phyloP scores from a whole-genome alignment of 2,329 filamentous ascomycete species.

The Penicillium expansum region DNA sequence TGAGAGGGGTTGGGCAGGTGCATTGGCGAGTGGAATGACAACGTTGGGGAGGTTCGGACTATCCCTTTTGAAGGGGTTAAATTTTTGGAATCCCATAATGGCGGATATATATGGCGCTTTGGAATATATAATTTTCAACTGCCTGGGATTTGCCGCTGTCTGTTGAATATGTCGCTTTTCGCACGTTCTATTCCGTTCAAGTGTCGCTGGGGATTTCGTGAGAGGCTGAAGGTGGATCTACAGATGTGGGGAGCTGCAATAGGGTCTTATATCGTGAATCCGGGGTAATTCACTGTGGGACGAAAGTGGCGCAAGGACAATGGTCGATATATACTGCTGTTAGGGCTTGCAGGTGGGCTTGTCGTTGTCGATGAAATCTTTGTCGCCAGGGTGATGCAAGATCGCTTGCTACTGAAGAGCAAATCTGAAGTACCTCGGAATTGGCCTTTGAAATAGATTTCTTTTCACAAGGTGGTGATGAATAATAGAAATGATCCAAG shows the following conservation, averaged over 20 bases:
- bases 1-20: constrained; percentile 37
- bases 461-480: constrained; percentile 5
- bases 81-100: constrained; percentile 32
- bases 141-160: constrained; percentile 11
- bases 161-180: constrained; percentile 1
- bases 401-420: constrained; percentile 16
- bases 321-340: constrained; percentile 4
- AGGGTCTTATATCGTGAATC: constrained; percentile 1
- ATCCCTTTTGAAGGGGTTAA: constrained; percentile 53
- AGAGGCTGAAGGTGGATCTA: constrained; percentile 12
- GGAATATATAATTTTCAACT: constrained; percentile 1
- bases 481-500: neutral
- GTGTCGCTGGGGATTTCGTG: neutral
- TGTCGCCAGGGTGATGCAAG: neutral
- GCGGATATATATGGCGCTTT: constrained; percentile 15
- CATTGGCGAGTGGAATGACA: constrained; percentile 51
- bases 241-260: constrained; percentile 9
- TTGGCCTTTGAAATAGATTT: constrained; percentile 8
- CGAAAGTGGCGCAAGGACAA: constrained; percentile 4
- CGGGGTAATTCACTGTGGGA: neutral
- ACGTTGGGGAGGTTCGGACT: constrained; percentile 50
- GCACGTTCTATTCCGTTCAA: neutral
- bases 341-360: neutral
- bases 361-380: neutral
- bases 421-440: constrained; percentile 9